Percentiles rank a stretch among this genome's conserved stretches.
Evolutionary conservation across 2,329 filamentous ascomycete genomes (phyloP).

Genomic region (Moelleriella libera): DNA sequence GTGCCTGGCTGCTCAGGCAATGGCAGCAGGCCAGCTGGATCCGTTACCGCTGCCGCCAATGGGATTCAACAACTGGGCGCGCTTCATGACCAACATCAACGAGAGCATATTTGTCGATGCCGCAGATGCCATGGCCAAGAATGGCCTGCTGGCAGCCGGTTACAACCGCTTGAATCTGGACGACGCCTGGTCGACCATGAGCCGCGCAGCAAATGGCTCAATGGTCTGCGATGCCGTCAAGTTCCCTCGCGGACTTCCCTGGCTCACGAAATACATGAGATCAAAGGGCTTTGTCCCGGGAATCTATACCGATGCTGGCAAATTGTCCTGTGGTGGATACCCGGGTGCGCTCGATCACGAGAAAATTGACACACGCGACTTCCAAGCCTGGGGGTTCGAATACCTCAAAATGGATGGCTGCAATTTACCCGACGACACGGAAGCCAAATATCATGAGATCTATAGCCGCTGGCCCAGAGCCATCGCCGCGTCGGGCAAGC

Average conservation of each 20-base stretch:
- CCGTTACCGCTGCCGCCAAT: slow-evolving; percentile 23
- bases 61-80: slow-evolving; percentile 38
- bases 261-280: slow-evolving; percentile 23
- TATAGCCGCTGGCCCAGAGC: slow-evolving; percentile 28
- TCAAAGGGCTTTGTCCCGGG: slow-evolving; percentile 26
- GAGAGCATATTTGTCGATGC: slow-evolving; percentile 31
- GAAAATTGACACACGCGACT: slow-evolving; percentile 24
- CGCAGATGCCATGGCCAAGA: slow-evolving; percentile 27
- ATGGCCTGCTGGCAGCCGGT: slow-evolving; percentile 21
- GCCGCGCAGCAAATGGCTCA: slow-evolving; percentile 19
- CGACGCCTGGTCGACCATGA: slow-evolving; percentile 26
- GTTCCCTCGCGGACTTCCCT: slow-evolving; percentile 27
- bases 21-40: too few species aligned
- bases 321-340: slow-evolving; percentile 26
- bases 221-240: slow-evolving; percentile 24
- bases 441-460: slow-evolving; percentile 12
- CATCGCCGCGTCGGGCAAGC: slow-evolving; percentile 17
- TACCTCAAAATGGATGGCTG: slow-evolving; percentile 27
- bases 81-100: slow-evolving; percentile 31
- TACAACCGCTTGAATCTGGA: slow-evolving; percentile 26
- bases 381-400: slow-evolving; percentile 21
- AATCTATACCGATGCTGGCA: slow-evolving; percentile 30
- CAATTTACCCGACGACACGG: slow-evolving; percentile 14
- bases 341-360: slow-evolving; percentile 26
- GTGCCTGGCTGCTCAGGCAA: too few species aligned